phyloP scores from a whole-genome alignment of 2,329 filamentous ascomycete species.

The Apiospora pterosperma region DNA sequence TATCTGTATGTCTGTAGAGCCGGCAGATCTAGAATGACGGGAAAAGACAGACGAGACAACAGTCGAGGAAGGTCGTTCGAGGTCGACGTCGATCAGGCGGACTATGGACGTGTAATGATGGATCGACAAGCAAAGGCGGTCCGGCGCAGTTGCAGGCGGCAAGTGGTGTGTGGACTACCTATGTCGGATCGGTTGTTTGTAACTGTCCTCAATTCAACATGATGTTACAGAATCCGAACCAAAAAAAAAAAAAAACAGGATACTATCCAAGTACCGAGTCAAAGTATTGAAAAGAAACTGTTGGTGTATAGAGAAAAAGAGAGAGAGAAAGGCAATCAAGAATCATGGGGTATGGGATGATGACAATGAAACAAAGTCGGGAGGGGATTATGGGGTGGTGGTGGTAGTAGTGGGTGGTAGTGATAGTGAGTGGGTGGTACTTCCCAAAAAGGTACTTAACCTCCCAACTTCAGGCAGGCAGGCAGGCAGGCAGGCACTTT shows the following conservation, averaged over 20 bases:
- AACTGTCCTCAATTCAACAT: background rate
- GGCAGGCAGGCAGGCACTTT: background rate
- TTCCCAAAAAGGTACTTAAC: too few species aligned
- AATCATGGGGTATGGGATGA: slow-evolving; percentile 1
- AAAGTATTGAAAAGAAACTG: background rate
- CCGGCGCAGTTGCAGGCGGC: too few species aligned
- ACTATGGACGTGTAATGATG: background rate
- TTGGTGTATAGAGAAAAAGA: background rate
- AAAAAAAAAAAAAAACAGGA: background rate
- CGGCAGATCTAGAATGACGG: background rate
- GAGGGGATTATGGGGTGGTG: background rate
- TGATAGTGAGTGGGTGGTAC: background rate
- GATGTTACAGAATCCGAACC: background rate
- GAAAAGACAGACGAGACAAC: background rate
- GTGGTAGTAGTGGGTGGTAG: background rate
- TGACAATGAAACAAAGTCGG: background rate
- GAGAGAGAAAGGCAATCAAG: background rate
- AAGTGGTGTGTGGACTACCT: background rate
- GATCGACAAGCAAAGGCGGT: background rate
- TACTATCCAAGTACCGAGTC: background rate
- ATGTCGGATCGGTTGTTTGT: background rate
- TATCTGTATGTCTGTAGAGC: background rate
- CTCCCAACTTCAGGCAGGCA: background rate
- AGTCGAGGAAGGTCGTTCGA: background rate
- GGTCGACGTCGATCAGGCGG: background rate